These are phyloP conservation scores for Botrytis medusae DNA, from an alignment of 2,329 filamentous ascomycete species.

Conservation along the genomic window DNA sequence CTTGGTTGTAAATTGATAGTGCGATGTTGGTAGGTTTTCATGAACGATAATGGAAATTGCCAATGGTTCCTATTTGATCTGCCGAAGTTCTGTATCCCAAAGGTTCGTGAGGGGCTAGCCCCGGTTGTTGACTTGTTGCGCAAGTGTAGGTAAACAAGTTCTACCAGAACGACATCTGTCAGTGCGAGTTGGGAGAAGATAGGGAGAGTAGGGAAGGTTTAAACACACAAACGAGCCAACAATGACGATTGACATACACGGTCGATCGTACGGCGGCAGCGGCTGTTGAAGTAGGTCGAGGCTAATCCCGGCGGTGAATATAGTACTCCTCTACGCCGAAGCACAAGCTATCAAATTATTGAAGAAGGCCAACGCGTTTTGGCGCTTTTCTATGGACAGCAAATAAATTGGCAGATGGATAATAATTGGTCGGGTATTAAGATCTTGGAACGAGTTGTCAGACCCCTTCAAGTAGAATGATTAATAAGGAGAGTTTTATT, in stretches of 20 bases:
- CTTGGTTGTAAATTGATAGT: not conserved
- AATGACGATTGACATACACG: constrained; percentile 7
- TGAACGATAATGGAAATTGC: not conserved
- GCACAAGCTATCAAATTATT: constrained; percentile 14
- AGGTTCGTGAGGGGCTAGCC: constrained; percentile 16
- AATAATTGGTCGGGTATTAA: constrained; percentile 7
- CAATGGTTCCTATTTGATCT: constrained; percentile 10
- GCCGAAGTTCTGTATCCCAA: constrained; percentile 12
- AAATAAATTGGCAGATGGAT: not conserved
- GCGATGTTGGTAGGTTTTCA: constrained; percentile 14
- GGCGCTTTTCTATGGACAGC: constrained; percentile 14
- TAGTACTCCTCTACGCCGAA: constrained; percentile 15
- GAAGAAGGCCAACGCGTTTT: constrained; percentile 18
- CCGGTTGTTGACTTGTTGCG: constrained; percentile 14
- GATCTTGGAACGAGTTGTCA: not conserved
- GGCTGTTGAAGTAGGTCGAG: constrained; percentile 20
- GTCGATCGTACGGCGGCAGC: constrained; percentile 18
- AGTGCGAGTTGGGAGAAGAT: constrained; percentile 7
- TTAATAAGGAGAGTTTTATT: not conserved
- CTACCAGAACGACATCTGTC: constrained; percentile 13
- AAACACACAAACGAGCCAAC: constrained; percentile 11
- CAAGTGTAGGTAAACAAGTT: constrained; percentile 13
- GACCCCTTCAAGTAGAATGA: not conserved
- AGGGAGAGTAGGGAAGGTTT: not conserved
- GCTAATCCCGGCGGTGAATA: constrained; percentile 23